Conservation (phyloP, 2,329 filamentous ascomycete genomes). For the Pseudogymnoascus sp. region DNA sequence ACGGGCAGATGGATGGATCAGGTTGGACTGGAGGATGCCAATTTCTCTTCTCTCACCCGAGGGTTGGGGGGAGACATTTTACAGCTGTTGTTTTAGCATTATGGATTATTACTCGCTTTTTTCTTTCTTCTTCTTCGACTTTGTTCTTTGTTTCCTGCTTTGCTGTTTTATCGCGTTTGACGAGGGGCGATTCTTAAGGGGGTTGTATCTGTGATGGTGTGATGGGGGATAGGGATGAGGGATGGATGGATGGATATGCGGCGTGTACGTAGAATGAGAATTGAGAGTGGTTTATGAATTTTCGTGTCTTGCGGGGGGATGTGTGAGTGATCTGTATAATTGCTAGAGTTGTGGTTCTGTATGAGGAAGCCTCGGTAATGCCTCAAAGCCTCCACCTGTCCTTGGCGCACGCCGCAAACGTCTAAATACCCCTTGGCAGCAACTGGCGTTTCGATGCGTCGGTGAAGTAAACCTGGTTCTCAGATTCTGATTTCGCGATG, state of each 20-base stretch:
- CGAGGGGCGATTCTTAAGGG: neutral
- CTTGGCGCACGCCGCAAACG: neutral
- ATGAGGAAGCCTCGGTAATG: neutral
- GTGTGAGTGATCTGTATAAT: neutral
- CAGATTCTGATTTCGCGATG: neutral
- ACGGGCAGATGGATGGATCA: neutral
- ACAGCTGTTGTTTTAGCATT: slow-evolving; percentile 1
- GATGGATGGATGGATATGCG: neutral
- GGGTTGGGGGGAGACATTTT: neutral
- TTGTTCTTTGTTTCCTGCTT: neutral
- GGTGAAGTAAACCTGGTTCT: neutral
- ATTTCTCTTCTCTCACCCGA: neutral
- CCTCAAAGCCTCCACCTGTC: neutral
- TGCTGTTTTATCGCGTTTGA: neutral
- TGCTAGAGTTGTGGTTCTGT: neutral
- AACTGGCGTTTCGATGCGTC: neutral
- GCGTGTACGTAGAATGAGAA: slow-evolving; percentile 5
- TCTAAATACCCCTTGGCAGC: neutral
- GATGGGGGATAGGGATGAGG: neutral
- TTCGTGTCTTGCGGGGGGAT: neutral
- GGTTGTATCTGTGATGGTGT: slow-evolving; percentile 3
- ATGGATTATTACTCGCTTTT: neutral
- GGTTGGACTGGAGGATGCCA: neutral
- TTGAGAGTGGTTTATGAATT: slow-evolving; percentile 1
- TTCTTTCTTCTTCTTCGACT: neutral